Conservation (phyloP, 495 filamentous ascomycete species). For the Penicillium steckii region DNA sequence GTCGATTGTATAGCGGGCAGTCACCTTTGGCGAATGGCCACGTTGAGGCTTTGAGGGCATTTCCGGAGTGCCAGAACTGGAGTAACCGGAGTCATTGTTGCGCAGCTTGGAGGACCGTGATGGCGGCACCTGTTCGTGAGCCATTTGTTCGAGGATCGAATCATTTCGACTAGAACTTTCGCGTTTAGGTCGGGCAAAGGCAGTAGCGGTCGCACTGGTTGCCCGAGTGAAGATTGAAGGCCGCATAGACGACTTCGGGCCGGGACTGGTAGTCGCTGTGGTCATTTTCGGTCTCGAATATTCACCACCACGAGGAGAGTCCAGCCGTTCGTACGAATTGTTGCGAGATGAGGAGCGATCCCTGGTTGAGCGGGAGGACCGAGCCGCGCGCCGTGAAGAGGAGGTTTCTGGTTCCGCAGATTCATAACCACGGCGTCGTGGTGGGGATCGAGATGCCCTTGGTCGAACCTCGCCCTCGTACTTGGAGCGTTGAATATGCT, state of each 20-base stretch:
- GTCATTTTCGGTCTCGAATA: conserved; percentile 33
- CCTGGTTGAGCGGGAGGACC: conserved; percentile 29
- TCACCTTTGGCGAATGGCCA: conserved; percentile 28
- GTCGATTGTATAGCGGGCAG: conserved; percentile 38
- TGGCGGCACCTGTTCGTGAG: conserved; percentile 15
- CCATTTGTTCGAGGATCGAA: conserved; percentile 22
- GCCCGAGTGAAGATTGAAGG: conserved; percentile 33
- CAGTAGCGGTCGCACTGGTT: conserved; percentile 23
- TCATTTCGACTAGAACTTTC: conserved; percentile 25
- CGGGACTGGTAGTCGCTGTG: conserved; percentile 27
- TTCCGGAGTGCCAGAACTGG: conserved; percentile 44
- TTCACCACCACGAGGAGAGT: conserved; percentile 19
- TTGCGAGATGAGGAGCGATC: conserved; percentile 32
- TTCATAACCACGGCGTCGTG: conserved; percentile 30
- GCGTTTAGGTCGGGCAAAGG: conserved; percentile 27
- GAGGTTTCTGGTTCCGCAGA: conserved; percentile 35
- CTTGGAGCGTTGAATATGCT: conserved; percentile 42
- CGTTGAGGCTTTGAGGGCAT: conserved; percentile 17
- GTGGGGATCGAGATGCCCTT: conserved; percentile 34
- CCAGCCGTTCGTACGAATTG: conserved; percentile 36
- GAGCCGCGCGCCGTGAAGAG: conserved; percentile 26
- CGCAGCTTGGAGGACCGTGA: conserved; percentile 35
- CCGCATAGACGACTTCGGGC: conserved; percentile 22
- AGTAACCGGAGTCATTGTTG: conserved; percentile 48
- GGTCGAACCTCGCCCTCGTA: conserved; percentile 26